Evolutionary conservation across 306 rosid species (phyloP).

Genomic region (Prunus salicina): DNA sequence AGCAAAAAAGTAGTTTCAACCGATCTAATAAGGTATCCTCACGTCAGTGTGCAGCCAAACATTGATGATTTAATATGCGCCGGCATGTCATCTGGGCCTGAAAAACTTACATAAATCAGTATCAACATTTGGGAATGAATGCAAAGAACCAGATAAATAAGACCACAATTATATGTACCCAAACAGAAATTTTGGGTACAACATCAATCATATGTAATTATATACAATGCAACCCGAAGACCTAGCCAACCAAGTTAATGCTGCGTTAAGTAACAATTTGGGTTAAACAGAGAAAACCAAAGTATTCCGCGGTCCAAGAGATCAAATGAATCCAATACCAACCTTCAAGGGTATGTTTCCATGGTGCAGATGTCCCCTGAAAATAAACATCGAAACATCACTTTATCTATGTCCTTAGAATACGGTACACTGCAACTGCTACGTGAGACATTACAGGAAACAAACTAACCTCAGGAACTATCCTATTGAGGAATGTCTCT

Average conservation of each 20-base stretch:
- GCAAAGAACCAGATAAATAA: not conserved
- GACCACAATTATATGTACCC: not conserved
- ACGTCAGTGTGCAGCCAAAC: constrained; percentile 88
- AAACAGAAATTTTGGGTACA: not conserved
- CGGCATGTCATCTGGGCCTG: constrained; percentile 98
- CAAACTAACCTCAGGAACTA: constrained; percentile 80
- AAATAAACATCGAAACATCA: constrained; percentile 9
- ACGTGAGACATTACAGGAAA: not conserved
- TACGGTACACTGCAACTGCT: not conserved
- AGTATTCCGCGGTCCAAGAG: not conserved
- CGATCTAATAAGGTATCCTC: constrained; percentile 19
- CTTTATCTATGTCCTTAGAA: not conserved
- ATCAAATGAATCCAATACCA: constrained; percentile 6
- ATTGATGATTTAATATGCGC: constrained; percentile 96
- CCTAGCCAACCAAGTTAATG: not conserved
- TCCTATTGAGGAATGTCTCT: constrained; percentile 65
- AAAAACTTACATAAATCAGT: constrained; percentile 27
- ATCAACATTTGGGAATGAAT: not conserved
- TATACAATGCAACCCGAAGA: not conserved
- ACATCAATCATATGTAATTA: not conserved
- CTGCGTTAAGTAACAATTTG: not conserved
- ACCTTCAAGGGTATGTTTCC: constrained; percentile 97
- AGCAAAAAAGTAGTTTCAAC: constrained; percentile 16
- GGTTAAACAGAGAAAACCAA: not conserved
- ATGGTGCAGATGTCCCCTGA: constrained; percentile 85